Evolutionary conservation across 352 stramenopile genomes (phyloP), one percentile per base, ranked within the genome.

Genomic region (Thraustotheca clavata): DNA sequence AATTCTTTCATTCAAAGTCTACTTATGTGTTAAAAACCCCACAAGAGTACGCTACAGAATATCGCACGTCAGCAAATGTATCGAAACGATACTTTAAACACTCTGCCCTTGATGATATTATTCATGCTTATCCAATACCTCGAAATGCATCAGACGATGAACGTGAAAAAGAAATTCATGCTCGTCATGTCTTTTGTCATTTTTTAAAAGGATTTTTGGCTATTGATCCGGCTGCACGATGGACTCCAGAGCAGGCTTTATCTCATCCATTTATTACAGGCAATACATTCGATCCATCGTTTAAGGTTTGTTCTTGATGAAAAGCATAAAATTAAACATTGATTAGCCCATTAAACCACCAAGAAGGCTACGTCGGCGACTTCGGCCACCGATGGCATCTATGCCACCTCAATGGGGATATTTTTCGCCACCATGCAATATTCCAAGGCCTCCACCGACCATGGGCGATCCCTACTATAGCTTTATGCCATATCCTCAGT

Each of bases 21-120:
- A 54, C 55, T 12, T 33, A n/a, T 38, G 66, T 73, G 43, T 52
- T 83, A 36, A 81, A 81, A 49, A 70, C 67, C 0, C 57, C 75
- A 3, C 62, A 60, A 11, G 73, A 79, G 55, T 81, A 72, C 40
- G 73, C 74, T 8, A 52, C 67, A 7, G 75, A 83, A 14, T 69
- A 39, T 4, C 57, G 73, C 5, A 63, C 62, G n/a, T 63, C 73
- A 9, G 65, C 73, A 5, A 67, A 63, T 14, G 54, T 70, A 0
- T 76, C 73, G 12, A 83, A 83, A 62, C 77, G 77, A 36, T 83
- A 77, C 50, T 83, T 80, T 67, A 80, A 83, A 65, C 69, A 75
- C 61, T 74, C 73, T 14, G 76, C 69, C 35, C 59, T 83, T 6
- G 49, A 70, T 4, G 73, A 80, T 12, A 73, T 83, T 40, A 62